Conservation (phyloP, 2,329 filamentous ascomycete genomes). For the Colletotrichum siamense region DNA sequence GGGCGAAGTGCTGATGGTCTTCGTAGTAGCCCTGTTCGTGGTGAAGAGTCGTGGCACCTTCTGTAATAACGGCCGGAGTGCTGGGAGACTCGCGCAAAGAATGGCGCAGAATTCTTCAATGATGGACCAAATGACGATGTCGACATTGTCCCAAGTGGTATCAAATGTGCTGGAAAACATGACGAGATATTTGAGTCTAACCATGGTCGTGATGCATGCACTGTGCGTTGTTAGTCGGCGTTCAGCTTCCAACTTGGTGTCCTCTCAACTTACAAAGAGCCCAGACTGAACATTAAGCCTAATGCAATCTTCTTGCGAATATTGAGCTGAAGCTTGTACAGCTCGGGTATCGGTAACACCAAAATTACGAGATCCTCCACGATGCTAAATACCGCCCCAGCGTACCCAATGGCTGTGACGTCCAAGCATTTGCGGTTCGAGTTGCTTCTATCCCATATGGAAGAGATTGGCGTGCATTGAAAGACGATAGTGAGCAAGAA, state of each 20-base stretch:
- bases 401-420: conserved; percentile 68
- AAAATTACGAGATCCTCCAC: conserved; percentile 71
- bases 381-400: conserved; percentile 71
- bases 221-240: conserved; percentile 3
- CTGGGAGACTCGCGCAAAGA: conserved; percentile 45
- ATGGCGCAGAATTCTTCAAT: conserved; percentile 41
- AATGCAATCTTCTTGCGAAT: conserved; percentile 70
- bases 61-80: conserved; percentile 43
- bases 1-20: neutral
- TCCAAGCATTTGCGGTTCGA: conserved; percentile 55
- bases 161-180: conserved; percentile 14
- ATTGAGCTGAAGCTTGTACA: conserved; percentile 67
- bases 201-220: conserved; percentile 24
- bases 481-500: conserved; percentile 26
- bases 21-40: conserved; percentile 15
- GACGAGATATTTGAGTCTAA: conserved; percentile 24
- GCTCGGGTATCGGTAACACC: conserved; percentile 68
- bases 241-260: neutral
- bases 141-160: conserved; percentile 34
- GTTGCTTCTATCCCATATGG: conserved; percentile 22
- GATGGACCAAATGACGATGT: conserved; percentile 36
- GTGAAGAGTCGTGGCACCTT: neutral
- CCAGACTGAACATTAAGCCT: conserved; percentile 70
- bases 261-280: conserved; percentile 63
- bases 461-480: conserved; percentile 24